A percentile compares a stretch with the other conserved stretches of the same genome.
phyloP scores from a whole-genome alignment of 1,139 yeast genomes.

The Neolecta irregularis region DNA sequence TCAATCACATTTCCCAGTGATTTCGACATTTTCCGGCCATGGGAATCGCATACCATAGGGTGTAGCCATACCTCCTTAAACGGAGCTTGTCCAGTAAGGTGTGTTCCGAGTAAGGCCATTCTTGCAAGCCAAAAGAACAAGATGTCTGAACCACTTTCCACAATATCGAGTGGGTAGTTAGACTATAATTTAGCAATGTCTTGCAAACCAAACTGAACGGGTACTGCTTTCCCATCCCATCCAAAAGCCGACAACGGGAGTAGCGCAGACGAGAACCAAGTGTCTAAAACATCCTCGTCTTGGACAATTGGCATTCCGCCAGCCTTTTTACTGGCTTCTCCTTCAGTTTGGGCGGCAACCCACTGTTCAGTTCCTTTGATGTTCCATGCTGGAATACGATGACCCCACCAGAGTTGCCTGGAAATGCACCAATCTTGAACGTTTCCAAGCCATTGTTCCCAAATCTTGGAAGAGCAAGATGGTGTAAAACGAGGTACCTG shows the following conservation, averaged over 20 bases:
- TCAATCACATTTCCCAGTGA: constrained; percentile 14
- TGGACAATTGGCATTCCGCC: constrained; percentile 7
- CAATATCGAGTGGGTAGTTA: constrained; percentile 7
- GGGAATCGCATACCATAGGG: constrained; percentile 13
- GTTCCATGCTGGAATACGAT: constrained; percentile 11
- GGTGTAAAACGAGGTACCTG: constrained; percentile 3
- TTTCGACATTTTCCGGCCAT: constrained; percentile 15
- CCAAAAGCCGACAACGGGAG: constrained; percentile 13
- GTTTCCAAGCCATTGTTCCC: constrained; percentile 12
- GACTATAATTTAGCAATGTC: background rate
- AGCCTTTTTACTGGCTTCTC: constrained; percentile 8
- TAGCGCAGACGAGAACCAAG: constrained; percentile 14
- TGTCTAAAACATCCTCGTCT: constrained; percentile 13
- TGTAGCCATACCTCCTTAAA: constrained; percentile 13
- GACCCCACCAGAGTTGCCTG: constrained; percentile 14
- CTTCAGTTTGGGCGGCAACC: constrained; percentile 9
- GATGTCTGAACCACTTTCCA: constrained; percentile 14
- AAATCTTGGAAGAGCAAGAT: constrained; percentile 4
- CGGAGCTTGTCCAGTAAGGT: constrained; percentile 9
- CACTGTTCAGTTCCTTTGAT: constrained; percentile 6
- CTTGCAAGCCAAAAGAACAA: constrained; percentile 14
- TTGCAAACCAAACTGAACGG: constrained; percentile 2
- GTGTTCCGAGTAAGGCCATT: constrained; percentile 14
- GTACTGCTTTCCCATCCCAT: constrained; percentile 6
- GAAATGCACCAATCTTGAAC: constrained; percentile 14